Base-by-base conservation (phyloP, 2,329 filamentous ascomycete genomes). In the Diatrype stigma region DNA sequence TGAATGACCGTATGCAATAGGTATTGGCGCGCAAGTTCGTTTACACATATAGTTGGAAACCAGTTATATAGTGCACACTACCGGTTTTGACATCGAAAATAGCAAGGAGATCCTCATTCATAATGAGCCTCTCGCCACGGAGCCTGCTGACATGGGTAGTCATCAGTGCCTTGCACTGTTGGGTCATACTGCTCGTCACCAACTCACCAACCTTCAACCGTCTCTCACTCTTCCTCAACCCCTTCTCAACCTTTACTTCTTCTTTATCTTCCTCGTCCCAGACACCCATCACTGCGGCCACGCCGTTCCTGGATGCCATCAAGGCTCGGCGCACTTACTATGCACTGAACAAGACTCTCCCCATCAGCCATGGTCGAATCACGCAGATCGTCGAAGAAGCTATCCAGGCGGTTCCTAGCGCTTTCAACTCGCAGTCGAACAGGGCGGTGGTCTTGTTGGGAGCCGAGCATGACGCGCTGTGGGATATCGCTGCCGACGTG, bases 371-470 rank as follows among this genome's bases (percentile, higher is more conserved):
- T 59, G 69, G 73, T 50, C 76, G 79, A 63, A 76, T 92, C 70
- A 73, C 81, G 63, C 80, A 87, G 62, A 81, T 92, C 65, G 79
- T 85, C 67, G 73, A 77, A 67, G 69, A 82, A 60, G 77, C 83
- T 49, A 75, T 94, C 60, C 75, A 82, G 53, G 78, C 90, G 68
- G 78, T 86, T 2, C 91, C 92, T 40, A 87, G 82, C 48, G 84
- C 86, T 57, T 96, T 96, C 85, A 96, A 96, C 83, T 88, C 84
- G 40, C 92, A 96, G 76, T 84, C 84, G 60, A 87, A 89, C 59
- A 86, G 92, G 52, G 73, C 87, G 52, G 81, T 96, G 45, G 80
- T 96, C 47, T 82, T 96, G 49, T 79, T 94, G 63, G 86, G 87
- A 63, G 81, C 80, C 55, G 88, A 96, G 71, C 92, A 96, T 76